Conservation (phyloP, 1,139 yeast species). For the Scheffersomyces parashehatae region DNA sequence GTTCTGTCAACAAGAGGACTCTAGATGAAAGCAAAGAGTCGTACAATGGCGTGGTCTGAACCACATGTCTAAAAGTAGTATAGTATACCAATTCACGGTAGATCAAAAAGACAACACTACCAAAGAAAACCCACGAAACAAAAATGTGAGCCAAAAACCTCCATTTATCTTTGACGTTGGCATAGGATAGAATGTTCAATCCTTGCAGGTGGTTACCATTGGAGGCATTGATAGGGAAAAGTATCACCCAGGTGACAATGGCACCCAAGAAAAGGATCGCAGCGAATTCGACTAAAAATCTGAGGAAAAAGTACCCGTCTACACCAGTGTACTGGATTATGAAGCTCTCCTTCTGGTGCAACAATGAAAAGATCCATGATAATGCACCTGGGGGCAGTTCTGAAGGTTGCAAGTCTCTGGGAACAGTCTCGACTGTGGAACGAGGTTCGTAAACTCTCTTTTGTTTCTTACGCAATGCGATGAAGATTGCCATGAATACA, state of each 20-base stretch:
- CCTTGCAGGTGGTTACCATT: constrained; percentile 59
- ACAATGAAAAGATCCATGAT: constrained; percentile 55
- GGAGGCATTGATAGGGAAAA: constrained; percentile 86
- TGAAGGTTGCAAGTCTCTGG: constrained; percentile 48
- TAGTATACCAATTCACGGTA: constrained; percentile 73
- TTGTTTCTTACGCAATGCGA: constrained; percentile 64
- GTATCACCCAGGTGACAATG: constrained; percentile 68
- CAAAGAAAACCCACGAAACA: constrained; percentile 68
- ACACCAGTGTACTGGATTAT: constrained; percentile 78
- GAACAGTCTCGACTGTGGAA: constrained; percentile 44
- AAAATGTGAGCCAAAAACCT: constrained; percentile 74
- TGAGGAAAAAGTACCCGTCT: constrained; percentile 84
- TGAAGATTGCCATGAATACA: constrained; percentile 56
- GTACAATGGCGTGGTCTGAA: constrained; percentile 70
- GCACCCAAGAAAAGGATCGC: constrained; percentile 64
- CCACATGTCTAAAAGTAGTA: constrained; percentile 63
- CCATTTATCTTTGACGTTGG: constrained; percentile 61
- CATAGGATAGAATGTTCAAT: constrained; percentile 59
- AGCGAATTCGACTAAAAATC: constrained; percentile 70
- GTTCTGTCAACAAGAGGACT: constrained; percentile 65
- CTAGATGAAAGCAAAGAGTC: constrained; percentile 67
- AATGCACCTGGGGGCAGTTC: constrained; percentile 57
- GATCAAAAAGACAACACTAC: constrained; percentile 56
- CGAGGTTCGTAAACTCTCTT: constrained; percentile 83
- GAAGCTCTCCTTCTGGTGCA: constrained; percentile 62